These are phyloP conservation scores for Stereocaulon alpinum DNA, from an alignment of 495 filamentous ascomycete species.

Conservation along the genomic window DNA sequence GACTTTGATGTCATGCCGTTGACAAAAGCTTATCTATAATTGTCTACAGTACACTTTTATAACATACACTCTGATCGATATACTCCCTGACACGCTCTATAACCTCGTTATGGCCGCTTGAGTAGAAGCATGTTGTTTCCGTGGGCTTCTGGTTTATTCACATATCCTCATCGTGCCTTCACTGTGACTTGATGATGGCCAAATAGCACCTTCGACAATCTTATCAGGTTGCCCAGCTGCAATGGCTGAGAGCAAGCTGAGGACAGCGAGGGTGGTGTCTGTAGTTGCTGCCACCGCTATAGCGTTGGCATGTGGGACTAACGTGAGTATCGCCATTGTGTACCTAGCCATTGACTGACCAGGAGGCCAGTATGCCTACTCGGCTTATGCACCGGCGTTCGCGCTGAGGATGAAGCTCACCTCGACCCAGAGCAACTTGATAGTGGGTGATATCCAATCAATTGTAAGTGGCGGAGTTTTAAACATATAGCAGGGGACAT, in stretches of 20 bases:
- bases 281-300: conserved; percentile 79
- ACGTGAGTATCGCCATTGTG: conserved; percentile 34
- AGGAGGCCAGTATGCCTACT: conserved; percentile 77
- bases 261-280: conserved; percentile 49
- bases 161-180: background rate
- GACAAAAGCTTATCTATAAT: too few relatives aligned
- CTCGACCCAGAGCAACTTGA: conserved; percentile 81
- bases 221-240: background rate
- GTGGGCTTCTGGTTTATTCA: background rate
- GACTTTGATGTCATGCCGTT: too few relatives aligned
- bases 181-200: background rate
- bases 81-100: background rate
- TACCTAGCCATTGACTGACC: conserved; percentile 8
- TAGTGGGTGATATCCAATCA: conserved; percentile 42
- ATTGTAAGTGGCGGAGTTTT: conserved; percentile 4
- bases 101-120: background rate
- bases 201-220: background rate
- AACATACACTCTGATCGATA: background rate
- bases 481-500: conserved; percentile 48
- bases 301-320: conserved; percentile 83
- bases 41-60: too few relatives aligned
- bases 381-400: conserved; percentile 95
- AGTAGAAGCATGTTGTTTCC: background rate
- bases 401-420: conserved; percentile 75
- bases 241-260: conserved; percentile 19